A percentile compares a stretch with the other conserved stretches of the same genome.
phyloP scores from a whole-genome alignment of 306 rosid species.

The Parietaria judaica region DNA sequence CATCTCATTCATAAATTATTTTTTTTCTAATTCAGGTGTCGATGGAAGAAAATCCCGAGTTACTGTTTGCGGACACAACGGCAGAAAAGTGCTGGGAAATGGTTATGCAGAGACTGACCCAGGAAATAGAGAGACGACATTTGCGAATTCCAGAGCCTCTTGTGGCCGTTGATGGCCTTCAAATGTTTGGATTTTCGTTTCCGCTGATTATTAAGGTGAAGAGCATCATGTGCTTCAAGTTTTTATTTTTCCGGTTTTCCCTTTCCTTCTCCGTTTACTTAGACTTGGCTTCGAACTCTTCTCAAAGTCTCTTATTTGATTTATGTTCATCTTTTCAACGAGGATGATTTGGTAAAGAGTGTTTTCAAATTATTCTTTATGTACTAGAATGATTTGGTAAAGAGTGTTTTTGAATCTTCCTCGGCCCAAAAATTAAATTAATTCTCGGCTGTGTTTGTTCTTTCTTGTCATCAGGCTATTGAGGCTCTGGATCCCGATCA shows the following conservation, averaged over 20 bases:
- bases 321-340: neutral
- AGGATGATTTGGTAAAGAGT: too few relatives aligned
- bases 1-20: neutral
- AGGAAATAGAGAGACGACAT: constrained; percentile 36
- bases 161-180: constrained; percentile 48
- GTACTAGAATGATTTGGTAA: too few relatives aligned
- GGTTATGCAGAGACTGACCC: constrained; percentile 45
- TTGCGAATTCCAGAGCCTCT: constrained; percentile 35
- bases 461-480: constrained; percentile 38
- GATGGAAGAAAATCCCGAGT: constrained; percentile 54
- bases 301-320: neutral
- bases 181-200: constrained; percentile 78
- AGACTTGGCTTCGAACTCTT: neutral
- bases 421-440: neutral
- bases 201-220: constrained; percentile 54
- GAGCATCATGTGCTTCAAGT: neutral
- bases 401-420: neutral
- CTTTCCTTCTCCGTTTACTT: neutral
- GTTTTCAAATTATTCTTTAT: too few relatives aligned
- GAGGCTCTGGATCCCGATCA: constrained; percentile 71
- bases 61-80: constrained; percentile 41
- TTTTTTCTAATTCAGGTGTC: constrained; percentile 46
- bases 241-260: neutral
- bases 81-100: constrained; percentile 73
- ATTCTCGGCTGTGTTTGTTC: constrained; percentile 10